Evolutionary conservation across 768 basidiomycete genomes (phyloP), one percentile per base, ranked within the genome.

Genomic region (Tylopilus intermedius): DNA sequence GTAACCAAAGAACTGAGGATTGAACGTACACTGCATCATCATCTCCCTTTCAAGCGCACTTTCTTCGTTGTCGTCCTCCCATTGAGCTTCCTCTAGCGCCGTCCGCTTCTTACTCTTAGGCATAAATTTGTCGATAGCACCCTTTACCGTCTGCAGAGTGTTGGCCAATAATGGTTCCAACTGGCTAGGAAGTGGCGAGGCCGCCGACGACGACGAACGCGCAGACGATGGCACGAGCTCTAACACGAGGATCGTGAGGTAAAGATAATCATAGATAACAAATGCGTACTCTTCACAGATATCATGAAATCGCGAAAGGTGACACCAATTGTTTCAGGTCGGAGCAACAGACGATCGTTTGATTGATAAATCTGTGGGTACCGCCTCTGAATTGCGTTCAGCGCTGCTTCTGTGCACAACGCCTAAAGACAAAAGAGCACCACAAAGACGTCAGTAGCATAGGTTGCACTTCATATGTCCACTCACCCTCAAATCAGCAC

Each of bases 291-390:
- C 71, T 96, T 93, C 51, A 96, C 83, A 2, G 95, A 91, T 62
- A 95, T 88, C 92, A 97, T 92, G 65, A 99, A 99, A 67, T 99
- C 96, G 38, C 90, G 78, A 46, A 96, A 75, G 32, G 86, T 81
- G 15, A 97, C 83, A 30, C 77, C 76, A 56, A 98, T 96, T 2
- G 85, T 84, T 62, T 90, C 88, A 7, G 94, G 89, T 57, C 90
- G 81, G 50, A 98, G 76, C 45, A 93, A 64, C 2, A 97, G 72
- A 9, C 96, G 78, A 56, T 98, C 94, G 30, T 78, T 82, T 5
- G 90, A 88, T 71, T 90, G 88, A 76, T 99, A 99, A 43, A 98
- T 94, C 67, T 99, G 96, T 0, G 96, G 96, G 68, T 99, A 99
- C 50, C 88, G 79, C 53, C 96, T 75, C 65, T 99, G 96, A 22